A percentile compares a stretch with the other conserved stretches of the same genome.
Conservation (phyloP, 1,139 yeast genomes). For the Komagataea norvegica region DNA sequence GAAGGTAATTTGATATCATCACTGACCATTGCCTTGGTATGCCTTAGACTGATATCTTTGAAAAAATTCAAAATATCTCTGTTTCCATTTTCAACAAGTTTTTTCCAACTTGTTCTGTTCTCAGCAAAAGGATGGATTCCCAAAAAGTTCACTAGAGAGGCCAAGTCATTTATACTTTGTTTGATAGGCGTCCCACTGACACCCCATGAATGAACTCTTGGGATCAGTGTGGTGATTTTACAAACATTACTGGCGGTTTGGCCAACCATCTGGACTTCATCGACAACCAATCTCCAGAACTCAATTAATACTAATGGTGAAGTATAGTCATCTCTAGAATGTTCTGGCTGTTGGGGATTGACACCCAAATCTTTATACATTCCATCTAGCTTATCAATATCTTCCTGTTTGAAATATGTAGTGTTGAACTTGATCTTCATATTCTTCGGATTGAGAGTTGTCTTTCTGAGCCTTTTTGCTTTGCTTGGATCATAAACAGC, state of each 20-base stretch:
- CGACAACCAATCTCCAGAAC: conserved; percentile 85
- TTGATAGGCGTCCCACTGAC: conserved; percentile 93
- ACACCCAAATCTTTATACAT: conserved; percentile 23
- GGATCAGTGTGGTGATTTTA: conserved; percentile 71
- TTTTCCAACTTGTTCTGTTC: conserved; percentile 30
- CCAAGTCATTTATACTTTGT: conserved; percentile 59
- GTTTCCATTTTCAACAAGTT: conserved; percentile 25
- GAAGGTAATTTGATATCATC: conserved; percentile 73
- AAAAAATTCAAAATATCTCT: conserved; percentile 46
- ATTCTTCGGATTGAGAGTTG: conserved; percentile 1
- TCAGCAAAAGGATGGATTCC: conserved; percentile 59
- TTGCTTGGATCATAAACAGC: conserved; percentile 64
- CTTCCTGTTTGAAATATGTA: conserved; percentile 18
- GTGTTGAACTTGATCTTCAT: background rate
- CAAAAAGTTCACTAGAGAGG: conserved; percentile 64
- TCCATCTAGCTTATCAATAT: conserved; percentile 14
- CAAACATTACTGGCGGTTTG: conserved; percentile 72
- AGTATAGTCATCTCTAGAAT: conserved; percentile 47
- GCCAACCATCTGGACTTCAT: conserved; percentile 92
- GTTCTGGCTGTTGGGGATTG: background rate
- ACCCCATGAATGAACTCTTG: conserved; percentile 91
- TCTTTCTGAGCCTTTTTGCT: conserved; percentile 27
- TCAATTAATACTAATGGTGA: conserved; percentile 82
- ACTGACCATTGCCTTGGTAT: conserved; percentile 78
- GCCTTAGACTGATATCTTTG: conserved; percentile 57